Evolutionary conservation across 2,329 filamentous ascomycete species (phyloP).

Genomic region (Alternaria triticina): DNA sequence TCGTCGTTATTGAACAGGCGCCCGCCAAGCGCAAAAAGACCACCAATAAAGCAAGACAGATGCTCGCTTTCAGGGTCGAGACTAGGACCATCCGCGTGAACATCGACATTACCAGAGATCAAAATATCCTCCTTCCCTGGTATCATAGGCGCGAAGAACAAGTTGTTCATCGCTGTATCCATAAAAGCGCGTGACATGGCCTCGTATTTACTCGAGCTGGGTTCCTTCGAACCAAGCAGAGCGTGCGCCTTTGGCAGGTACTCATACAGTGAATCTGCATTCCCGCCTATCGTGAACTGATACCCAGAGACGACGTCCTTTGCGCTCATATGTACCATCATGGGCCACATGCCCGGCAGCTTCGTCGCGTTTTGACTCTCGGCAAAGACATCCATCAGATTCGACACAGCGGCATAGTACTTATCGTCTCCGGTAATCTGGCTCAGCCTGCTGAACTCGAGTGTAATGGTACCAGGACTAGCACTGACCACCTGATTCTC

Average conservation of each 20-base stretch:
- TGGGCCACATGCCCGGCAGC: conserved; percentile 48
- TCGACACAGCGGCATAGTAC: conserved; percentile 46
- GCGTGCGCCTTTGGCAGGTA: conserved; percentile 46
- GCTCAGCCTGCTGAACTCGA: conserved; percentile 49
- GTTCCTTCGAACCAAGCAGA: conserved; percentile 50
- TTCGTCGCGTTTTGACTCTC: conserved; percentile 39
- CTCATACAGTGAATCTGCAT: conserved; percentile 48
- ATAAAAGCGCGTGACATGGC: conserved; percentile 56
- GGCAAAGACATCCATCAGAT: conserved; percentile 41
- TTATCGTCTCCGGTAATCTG: conserved; percentile 46
- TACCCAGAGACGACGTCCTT: conserved; percentile 38
- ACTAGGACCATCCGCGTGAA: conserved; percentile 18
- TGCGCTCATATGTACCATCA: conserved; percentile 44
- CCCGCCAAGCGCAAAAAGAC: conserved; percentile 66
- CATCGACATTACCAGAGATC: conserved; percentile 45
- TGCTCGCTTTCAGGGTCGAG: conserved; percentile 61
- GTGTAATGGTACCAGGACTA: conserved; percentile 54
- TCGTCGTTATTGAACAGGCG: conserved; percentile 60
- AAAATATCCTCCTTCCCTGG: conserved; percentile 38
- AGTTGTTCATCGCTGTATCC: conserved; percentile 54
- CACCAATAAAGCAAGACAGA: conserved; percentile 66
- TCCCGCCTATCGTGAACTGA: conserved; percentile 46
- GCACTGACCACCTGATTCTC: conserved; percentile 53
- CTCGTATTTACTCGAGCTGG: conserved; percentile 62
- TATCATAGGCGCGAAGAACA: conserved; percentile 56